A percentile compares a stretch with the other conserved stretches of the same genome.
Conservation (phyloP, 1,284 basidiomycete species). For the Apiotrichum laibachii region DNA sequence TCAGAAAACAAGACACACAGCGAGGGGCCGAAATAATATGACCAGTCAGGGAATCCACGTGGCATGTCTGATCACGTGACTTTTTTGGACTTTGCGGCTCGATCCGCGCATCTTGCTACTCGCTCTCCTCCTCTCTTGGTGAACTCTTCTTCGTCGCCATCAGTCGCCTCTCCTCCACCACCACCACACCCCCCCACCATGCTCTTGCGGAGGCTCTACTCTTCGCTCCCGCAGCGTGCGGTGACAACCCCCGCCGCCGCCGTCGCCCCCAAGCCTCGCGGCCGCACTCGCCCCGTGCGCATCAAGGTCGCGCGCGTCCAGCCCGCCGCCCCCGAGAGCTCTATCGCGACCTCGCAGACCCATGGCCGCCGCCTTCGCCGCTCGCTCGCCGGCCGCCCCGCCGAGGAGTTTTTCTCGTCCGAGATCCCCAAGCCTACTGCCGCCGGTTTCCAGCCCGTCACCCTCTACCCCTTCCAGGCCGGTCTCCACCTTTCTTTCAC, state of each 20-base stretch:
- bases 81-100: constrained; percentile 1
- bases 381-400: constrained; percentile 11
- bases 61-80: background rate
- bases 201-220: constrained; percentile 39
- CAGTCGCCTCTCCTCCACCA: background rate
- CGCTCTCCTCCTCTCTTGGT: background rate
- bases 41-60: background rate
- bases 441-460: constrained; percentile 12
- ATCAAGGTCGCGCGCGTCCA: constrained; percentile 8
- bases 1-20: too few species aligned
- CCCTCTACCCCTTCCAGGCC: constrained; percentile 20
- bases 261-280: constrained; percentile 14
- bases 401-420: constrained; percentile 13
- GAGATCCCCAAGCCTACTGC: constrained; percentile 8
- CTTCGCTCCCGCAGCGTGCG: constrained; percentile 25
- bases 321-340: constrained; percentile 2
- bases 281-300: constrained; percentile 20
- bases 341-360: constrained; percentile 1
- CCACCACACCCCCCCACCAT: constrained; percentile 18
- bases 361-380: constrained; percentile 23
- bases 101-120: background rate
- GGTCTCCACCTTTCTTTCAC: constrained; percentile 35
- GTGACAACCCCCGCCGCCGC: background rate
- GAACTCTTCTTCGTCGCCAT: constrained; percentile 7
- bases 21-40: background rate